Percentiles rank a stretch among this genome's conserved stretches.
These are phyloP conservation scores for Helminthosporium solani DNA, from an alignment of 2,329 filamentous ascomycete genomes.

Conservation along the genomic window DNA sequence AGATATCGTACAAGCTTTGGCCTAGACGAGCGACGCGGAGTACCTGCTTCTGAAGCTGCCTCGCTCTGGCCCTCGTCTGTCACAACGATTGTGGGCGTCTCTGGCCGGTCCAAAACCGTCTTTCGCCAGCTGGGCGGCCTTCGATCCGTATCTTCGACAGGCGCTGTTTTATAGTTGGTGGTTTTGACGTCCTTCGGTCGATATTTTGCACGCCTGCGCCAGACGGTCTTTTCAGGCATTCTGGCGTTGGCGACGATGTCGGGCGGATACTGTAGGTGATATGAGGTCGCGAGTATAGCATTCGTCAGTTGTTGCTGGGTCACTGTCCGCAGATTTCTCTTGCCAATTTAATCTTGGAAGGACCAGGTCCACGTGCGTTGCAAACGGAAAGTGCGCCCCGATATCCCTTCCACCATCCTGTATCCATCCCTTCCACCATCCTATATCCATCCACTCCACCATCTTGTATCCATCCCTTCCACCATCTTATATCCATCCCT, in stretches of 20 bases:
- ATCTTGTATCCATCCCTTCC: too few relatives aligned
- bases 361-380: too few relatives aligned
- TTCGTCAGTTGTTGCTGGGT: neutral
- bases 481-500: too few relatives aligned
- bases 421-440: too few relatives aligned
- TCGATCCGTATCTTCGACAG: conserved; percentile 13
- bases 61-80: conserved; percentile 30
- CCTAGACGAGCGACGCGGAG: conserved; percentile 36
- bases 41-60: conserved; percentile 24
- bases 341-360: neutral
- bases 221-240: conserved; percentile 23
- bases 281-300: neutral
- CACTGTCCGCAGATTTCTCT: neutral
- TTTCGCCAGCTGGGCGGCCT: conserved; percentile 22
- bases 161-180: neutral
- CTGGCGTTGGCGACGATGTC: neutral
- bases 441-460: too few relatives aligned
- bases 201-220: conserved; percentile 24
- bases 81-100: conserved; percentile 13
- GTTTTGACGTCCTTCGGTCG: conserved; percentile 14
- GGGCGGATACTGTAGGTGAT: neutral
- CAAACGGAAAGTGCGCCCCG: neutral
- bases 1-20: conserved; percentile 46
- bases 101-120: conserved; percentile 25
- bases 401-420: neutral